Base-by-base conservation (phyloP, 2,329 filamentous ascomycete genomes). In the Monosporascus cannonballus region DNA sequence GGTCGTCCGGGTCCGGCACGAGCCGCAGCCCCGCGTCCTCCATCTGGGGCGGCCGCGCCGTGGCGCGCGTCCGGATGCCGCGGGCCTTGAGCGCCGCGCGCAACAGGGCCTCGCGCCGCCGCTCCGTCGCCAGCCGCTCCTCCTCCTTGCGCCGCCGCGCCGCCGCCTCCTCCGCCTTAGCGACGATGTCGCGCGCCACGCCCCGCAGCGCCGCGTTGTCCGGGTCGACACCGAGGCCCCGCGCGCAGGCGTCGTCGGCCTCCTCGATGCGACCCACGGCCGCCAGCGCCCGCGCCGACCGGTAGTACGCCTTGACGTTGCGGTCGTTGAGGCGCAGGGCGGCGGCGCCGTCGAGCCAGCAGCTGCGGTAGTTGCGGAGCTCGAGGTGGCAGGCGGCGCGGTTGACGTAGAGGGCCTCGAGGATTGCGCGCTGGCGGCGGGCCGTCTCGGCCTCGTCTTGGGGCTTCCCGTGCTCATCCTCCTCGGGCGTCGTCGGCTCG, bases 231-330 rank as follows among this genome's bases (percentile, higher is more conserved):
- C 77, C 75, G 2, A 96, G 76, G 0, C 92, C 94, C 5, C 84
- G 80, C 4, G 79, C 74, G 64, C 87, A 92, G 4, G 90, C 85
- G 68, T 96, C 90, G 59, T 86, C 80, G 2, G 94, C 92, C 72
- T 96, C 91, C 22, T 74, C 70, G 52, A 95, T 75, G 64, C 90
- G 90, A 67, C 89, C 86, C 17, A 96, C 81, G 1, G 86, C 83
- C 25, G 96, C 75, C 52, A 96, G 80, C 4, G 94, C 93, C 54
- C 79, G 78, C 2, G 88, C 83, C 51, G 88, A 91, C 57, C 94
- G 87, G 72, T 95, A 99, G 73, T 86, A 90, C 1, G 94, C 93
- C 74, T 99, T 99, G 64, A 95, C 70, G 69, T 96, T 96, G 49
- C 69, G 70, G 3, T 85, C 80, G 71, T 96, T 95, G 54, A 96